Conservation (phyloP, 164 flowering plant species). For the Aristolochia californica region DNA sequence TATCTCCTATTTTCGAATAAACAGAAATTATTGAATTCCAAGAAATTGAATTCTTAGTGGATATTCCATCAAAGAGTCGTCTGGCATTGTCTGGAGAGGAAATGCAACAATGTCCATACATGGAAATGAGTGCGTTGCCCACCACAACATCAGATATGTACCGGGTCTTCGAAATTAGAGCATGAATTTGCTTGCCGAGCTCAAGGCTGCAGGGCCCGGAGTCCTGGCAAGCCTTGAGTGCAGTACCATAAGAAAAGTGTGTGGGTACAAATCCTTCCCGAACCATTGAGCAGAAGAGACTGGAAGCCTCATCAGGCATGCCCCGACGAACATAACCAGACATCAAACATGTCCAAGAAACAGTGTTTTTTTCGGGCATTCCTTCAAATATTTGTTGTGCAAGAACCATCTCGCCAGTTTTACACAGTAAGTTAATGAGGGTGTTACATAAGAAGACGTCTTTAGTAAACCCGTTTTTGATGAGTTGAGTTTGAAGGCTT, state of each 20-base stretch:
- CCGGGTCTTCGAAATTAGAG: constrained; percentile 33
- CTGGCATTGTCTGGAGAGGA: constrained; percentile 26
- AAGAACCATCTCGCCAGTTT: constrained; percentile 34
- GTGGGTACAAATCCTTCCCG: constrained; percentile 34
- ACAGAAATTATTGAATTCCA: constrained; percentile 83
- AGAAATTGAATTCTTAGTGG: constrained; percentile 38
- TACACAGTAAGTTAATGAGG: constrained; percentile 43
- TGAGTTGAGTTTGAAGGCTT: constrained; percentile 33
- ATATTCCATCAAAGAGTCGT: constrained; percentile 50
- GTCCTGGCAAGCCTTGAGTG: constrained; percentile 62
- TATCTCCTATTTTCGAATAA: constrained; percentile 51
- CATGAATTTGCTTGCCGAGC: constrained; percentile 67
- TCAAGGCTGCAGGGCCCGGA: constrained; percentile 22
- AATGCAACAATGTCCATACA: constrained; percentile 50
- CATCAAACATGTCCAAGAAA: constrained; percentile 72
- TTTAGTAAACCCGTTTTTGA: constrained; percentile 37
- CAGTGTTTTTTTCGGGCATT: constrained; percentile 54
- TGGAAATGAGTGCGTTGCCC: constrained; percentile 58
- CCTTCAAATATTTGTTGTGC: constrained; percentile 57
- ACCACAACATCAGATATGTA: constrained; percentile 35
- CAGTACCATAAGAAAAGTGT: constrained; percentile 55
- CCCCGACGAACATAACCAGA: constrained; percentile 48
- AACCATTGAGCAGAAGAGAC: constrained; percentile 40
- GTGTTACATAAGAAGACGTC: constrained; percentile 52
- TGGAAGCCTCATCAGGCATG: constrained; percentile 40